phyloP scores from a whole-genome alignment of 331 rosid genomes.

The Pyrus hybrid region DNA sequence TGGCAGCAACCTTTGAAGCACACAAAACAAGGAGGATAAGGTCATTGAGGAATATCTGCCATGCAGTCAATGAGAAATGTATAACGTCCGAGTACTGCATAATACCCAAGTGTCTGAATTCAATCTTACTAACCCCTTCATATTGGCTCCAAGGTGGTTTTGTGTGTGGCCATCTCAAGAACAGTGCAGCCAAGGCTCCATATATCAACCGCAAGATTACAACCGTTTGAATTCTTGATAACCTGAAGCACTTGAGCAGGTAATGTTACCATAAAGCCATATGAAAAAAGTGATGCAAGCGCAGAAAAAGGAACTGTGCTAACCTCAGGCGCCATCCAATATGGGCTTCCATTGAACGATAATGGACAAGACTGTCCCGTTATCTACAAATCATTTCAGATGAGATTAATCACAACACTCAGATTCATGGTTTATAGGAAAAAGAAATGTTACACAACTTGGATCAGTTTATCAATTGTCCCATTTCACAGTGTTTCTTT shows the following conservation, averaged over 20 bases:
- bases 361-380: slow-evolving; percentile 43
- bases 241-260: slow-evolving; percentile 16
- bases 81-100: not conserved
- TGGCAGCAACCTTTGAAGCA: slow-evolving; percentile 30
- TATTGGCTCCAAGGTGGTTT: slow-evolving; percentile 58
- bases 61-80: slow-evolving; percentile 1
- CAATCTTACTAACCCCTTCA: slow-evolving; percentile 38
- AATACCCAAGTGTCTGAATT: not conserved
- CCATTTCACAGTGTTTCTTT: not conserved
- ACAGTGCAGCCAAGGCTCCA: slow-evolving; percentile 58
- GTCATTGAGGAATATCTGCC: not conserved
- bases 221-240: slow-evolving; percentile 42
- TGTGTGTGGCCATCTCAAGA: slow-evolving; percentile 49
- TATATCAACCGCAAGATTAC: slow-evolving; percentile 48
- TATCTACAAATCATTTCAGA: slow-evolving; percentile 23
- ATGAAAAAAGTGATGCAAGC: not conserved
- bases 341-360: slow-evolving; percentile 44
- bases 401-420: not conserved
- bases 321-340: slow-evolving; percentile 59
- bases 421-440: not conserved
- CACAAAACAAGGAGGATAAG: slow-evolving; percentile 6
- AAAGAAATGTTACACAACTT: not conserved
- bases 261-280: not conserved
- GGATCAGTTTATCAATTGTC: not conserved
- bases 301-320: not conserved